These are phyloP conservation scores for Eucalyptus marginata DNA, from an alignment of 345 rosid genomes.

Conservation along the genomic window DNA sequence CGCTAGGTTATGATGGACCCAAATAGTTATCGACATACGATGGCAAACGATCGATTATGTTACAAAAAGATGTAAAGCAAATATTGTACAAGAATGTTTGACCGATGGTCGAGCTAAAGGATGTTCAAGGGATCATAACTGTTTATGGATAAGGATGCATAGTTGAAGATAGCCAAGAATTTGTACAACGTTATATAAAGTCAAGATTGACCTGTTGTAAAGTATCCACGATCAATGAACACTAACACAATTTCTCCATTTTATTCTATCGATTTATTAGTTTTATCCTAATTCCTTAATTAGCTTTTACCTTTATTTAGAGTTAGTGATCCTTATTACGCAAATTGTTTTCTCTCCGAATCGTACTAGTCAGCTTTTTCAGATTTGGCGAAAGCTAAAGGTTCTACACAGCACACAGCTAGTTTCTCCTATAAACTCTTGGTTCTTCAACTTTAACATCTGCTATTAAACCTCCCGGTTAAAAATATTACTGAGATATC, in stretches of 20 bases:
- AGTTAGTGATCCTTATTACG: not conserved
- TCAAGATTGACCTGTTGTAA: not conserved
- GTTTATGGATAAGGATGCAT: not conserved
- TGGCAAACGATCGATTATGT: no score
- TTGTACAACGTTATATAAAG: not conserved
- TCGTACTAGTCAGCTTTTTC: no score
- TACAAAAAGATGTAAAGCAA: not conserved
- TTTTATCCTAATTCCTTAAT: no score
- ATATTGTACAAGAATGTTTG: not conserved
- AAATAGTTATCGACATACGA: no score
- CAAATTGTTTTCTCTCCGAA: no score
- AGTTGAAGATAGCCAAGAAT: no score
- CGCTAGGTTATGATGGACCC: not conserved
- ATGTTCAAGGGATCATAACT: not conserved
- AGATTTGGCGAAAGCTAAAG: no score
- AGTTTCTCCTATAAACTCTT: conserved; percentile 21
- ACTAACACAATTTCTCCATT: not conserved
- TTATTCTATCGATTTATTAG: no score
- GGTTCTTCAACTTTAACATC: not conserved
- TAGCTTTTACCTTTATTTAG: not conserved
- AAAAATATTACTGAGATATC: not conserved
- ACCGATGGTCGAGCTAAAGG: not conserved
- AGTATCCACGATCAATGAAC: not conserved
- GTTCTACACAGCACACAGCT: not conserved
- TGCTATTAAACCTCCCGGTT: not conserved